phyloP scores from a whole-genome alignment of 2,329 filamentous ascomycete genomes.

The Exophiala xenobiotica region DNA sequence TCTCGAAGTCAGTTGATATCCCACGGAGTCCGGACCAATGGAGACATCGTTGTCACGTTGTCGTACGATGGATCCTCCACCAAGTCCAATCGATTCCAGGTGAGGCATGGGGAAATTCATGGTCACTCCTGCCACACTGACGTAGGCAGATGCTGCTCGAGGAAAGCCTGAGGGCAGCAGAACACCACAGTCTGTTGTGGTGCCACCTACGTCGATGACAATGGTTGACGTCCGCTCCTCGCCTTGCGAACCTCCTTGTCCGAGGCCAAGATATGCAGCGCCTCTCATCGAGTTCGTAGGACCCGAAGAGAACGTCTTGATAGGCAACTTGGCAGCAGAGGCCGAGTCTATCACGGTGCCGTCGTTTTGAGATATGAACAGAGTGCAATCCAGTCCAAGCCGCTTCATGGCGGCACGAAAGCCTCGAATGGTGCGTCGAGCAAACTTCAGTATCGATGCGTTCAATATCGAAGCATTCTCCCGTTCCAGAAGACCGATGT shows the following conservation, averaged over 20 bases:
- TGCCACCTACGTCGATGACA: constrained; percentile 59
- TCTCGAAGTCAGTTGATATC: constrained; percentile 50
- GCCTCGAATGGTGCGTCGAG: constrained; percentile 55
- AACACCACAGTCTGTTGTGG: constrained; percentile 60
- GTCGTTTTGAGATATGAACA: constrained; percentile 65
- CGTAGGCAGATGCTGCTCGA: constrained; percentile 58
- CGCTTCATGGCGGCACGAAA: constrained; percentile 55
- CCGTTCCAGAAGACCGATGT: constrained; percentile 54
- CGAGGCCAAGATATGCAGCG: constrained; percentile 54
- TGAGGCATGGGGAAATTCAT: constrained; percentile 61
- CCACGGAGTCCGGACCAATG: constrained; percentile 58
- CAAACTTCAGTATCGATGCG: constrained; percentile 60
- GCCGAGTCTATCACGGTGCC: constrained; percentile 58
- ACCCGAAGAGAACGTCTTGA: constrained; percentile 62
- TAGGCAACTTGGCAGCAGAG: constrained; percentile 55
- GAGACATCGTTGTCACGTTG: constrained; percentile 36
- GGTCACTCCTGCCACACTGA: constrained; percentile 58
- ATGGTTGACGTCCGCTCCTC: constrained; percentile 38
- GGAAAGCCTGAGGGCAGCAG: constrained; percentile 59
- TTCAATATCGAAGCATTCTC: constrained; percentile 68
- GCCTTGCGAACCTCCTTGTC: constrained; percentile 40
- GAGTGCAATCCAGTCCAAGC: constrained; percentile 53
- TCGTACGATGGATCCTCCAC: constrained; percentile 52
- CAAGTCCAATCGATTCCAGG: constrained; percentile 56
- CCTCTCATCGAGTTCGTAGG: constrained; percentile 65